Base-by-base conservation (phyloP, 805 yeast species). In the Saturnispora silvae region DNA sequence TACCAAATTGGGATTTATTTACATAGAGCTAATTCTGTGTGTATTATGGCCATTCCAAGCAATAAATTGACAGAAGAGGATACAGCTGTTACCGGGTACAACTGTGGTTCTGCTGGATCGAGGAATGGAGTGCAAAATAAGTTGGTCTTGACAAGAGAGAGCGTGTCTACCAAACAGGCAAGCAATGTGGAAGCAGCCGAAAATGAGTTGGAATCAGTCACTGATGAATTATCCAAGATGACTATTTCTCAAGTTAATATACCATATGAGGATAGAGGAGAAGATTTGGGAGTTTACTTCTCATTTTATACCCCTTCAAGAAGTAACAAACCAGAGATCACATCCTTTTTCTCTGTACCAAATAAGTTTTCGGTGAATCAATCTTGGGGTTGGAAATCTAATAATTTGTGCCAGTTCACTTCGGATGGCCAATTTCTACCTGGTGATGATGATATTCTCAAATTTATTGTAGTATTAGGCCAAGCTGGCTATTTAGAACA, bases 381-480 rank as follows among this genome's bases (percentile, higher is more conserved):
- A 50, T 68, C 75, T 43, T 72, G 78, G 78, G 77, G 78, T 0
- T 72, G 78, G 78, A 71, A 70, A 41, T 67, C 74, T 43, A 67
- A 65, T 35, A 67, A 70, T 32, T 64, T 72, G 68, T 70, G 74
- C 36, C 56, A 66, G 3, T 69, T 70, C 45, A 62, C 67, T 34
- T 72, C 69, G 30, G 67, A 65, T 46, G 72, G 73, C 3, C 57
- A 64, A 0, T 57, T 67, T 41, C 62, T 64, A 5, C 60, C 54
- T 18, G 68, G 64, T 5, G 70, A 66, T 40, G 66, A 64, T 36
- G 60, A 63, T 15, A 54, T 65, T 24, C 42, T 69, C 35, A 68
- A 67, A 47, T 70, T 70, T 41, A 68, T 65, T 68, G 67, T 70
- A 31, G 66, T 66, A 17, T 45, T 70, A 15, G 76, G 76, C 4